phyloP scores from a whole-genome alignment of 768 basidiomycete species.

The Leccinum fibrillosum region DNA sequence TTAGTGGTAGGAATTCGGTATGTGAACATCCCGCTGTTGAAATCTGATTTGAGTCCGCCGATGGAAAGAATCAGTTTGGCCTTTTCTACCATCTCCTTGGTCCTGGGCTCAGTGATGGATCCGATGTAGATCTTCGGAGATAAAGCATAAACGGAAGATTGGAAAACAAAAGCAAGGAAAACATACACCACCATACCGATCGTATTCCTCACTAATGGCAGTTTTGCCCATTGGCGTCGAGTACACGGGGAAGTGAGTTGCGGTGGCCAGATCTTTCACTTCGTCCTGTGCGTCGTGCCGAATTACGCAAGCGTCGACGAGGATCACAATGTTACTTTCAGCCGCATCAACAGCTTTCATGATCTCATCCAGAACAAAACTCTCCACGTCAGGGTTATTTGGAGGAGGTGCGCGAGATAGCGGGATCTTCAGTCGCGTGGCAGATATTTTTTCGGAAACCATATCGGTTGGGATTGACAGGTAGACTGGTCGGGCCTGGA shows the following conservation, averaged over 20 bases:
- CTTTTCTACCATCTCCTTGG: constrained; percentile 70
- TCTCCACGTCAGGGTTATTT: constrained; percentile 58
- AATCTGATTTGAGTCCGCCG: constrained; percentile 69
- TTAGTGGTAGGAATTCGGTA: constrained; percentile 59
- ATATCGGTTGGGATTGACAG: constrained; percentile 84
- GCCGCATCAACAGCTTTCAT: constrained; percentile 59
- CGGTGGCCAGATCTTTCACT: constrained; percentile 55
- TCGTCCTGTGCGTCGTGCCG: constrained; percentile 68
- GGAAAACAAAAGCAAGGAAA: background rate
- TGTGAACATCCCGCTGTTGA: constrained; percentile 87
- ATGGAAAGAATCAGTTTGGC: constrained; percentile 76
- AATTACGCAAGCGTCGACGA: constrained; percentile 78
- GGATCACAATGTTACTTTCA: constrained; percentile 59
- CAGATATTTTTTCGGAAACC: constrained; percentile 63
- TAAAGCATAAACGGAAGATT: background rate
- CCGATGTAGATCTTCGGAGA: constrained; percentile 70
- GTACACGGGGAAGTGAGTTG: constrained; percentile 72
- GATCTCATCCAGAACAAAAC: constrained; percentile 74
- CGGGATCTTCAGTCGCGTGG: constrained; percentile 58
- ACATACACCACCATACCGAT: constrained; percentile 78
- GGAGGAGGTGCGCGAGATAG: constrained; percentile 46
- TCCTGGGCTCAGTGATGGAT: constrained; percentile 57
- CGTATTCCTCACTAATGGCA: constrained; percentile 63
- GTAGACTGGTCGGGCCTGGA: constrained; percentile 81
- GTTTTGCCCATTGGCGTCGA: constrained; percentile 82